phyloP scores from a whole-genome alignment of 768 basidiomycete species.

The Pleurotus ostreatus region DNA sequence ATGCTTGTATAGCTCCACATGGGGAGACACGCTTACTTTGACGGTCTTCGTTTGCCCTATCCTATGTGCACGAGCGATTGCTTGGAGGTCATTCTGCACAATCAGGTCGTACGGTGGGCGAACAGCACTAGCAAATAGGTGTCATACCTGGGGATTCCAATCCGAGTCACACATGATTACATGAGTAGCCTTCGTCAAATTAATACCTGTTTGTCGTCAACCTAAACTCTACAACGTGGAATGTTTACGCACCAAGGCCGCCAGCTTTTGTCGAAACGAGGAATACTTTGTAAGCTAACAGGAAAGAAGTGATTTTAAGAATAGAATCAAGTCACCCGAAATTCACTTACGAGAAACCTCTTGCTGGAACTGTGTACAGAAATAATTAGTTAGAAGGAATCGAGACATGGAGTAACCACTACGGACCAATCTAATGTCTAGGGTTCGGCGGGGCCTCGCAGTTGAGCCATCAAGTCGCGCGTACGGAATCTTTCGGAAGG shows the following conservation, averaged over 20 bases:
- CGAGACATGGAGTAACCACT: slow-evolving; percentile 11
- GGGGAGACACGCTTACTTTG: slow-evolving; percentile 21
- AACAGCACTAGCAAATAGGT: not conserved
- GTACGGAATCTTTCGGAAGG: slow-evolving; percentile 52
- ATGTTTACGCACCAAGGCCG: slow-evolving; percentile 47
- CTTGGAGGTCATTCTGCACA: slow-evolving; percentile 84
- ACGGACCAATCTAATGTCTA: slow-evolving; percentile 53
- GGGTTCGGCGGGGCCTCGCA: slow-evolving; percentile 45
- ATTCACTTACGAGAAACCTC: slow-evolving; percentile 45
- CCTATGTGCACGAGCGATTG: slow-evolving; percentile 81
- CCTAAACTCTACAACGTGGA: slow-evolving; percentile 19
- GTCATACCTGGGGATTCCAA: slow-evolving; percentile 43
- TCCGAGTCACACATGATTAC: slow-evolving; percentile 78
- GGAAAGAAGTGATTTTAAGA: too few relatives aligned
- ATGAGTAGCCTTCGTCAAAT: slow-evolving; percentile 75
- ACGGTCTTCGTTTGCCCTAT: slow-evolving; percentile 75
- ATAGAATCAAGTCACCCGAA: not conserved
- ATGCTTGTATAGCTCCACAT: too few relatives aligned
- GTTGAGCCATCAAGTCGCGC: slow-evolving; percentile 59
- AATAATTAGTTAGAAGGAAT: not conserved
- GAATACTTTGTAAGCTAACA: slow-evolving; percentile 68
- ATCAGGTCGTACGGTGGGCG: too few relatives aligned
- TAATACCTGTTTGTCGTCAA: slow-evolving; percentile 51
- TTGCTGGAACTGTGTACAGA: slow-evolving; percentile 45
- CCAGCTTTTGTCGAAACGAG: slow-evolving; percentile 70